Percentiles rank a stretch among this genome's conserved stretches.
These are phyloP conservation scores for Chlorella sorokiniana DNA, from an alignment of 139 green algal species.

Conservation along the genomic window DNA sequence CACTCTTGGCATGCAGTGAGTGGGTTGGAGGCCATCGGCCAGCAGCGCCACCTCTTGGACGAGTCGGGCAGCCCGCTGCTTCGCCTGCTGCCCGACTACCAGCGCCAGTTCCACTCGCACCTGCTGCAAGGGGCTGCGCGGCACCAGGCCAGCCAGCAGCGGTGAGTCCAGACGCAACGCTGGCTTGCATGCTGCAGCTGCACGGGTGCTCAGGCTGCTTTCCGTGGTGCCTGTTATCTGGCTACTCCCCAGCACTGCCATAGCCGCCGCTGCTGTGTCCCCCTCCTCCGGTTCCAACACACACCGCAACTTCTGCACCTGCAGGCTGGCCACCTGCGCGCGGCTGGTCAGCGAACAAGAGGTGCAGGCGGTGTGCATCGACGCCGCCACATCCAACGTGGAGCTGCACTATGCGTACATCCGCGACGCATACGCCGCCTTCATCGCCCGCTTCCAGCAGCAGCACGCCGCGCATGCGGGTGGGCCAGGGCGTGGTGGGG, in stretches of 20 bases:
- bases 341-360: conserved; percentile 80
- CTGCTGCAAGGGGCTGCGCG: conserved; percentile 46
- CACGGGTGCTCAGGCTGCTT: neutral
- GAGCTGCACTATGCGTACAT: conserved; percentile 90
- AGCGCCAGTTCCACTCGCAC: conserved; percentile 82
- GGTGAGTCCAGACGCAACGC: neutral
- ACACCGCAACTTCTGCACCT: neutral
- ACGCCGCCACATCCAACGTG: conserved; percentile 85
- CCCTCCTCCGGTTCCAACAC: no score
- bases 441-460: conserved; percentile 57
- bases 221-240: neutral
- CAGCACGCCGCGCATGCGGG: conserved; percentile 34
- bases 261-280: no score
- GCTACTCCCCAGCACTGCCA: neutral
- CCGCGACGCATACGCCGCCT: conserved; percentile 52
- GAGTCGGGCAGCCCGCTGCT: conserved; percentile 68
- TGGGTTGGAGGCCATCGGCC: conserved; percentile 38
- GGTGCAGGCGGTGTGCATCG: conserved; percentile 81
- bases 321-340: conserved; percentile 59
- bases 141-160: conserved; percentile 29
- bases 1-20: conserved; percentile 32
- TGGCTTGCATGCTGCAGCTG: neutral
- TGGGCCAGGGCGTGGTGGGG: neutral
- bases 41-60: conserved; percentile 72
- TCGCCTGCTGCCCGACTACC: conserved; percentile 80